Conservation (phyloP, 306 rosid genomes). For the Acacia crassicarpa region DNA sequence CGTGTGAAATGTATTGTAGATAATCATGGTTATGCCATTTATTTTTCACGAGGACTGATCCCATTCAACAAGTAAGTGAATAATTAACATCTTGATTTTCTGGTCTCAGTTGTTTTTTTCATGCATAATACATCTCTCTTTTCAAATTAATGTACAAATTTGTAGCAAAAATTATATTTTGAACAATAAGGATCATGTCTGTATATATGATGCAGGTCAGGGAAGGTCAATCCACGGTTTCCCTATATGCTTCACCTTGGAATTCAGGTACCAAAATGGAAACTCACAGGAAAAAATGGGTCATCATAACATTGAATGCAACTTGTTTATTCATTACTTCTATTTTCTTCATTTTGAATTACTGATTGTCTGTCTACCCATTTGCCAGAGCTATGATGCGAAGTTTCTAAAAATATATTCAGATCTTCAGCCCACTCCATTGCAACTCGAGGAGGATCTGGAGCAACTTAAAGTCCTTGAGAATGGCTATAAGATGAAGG, state of each 20-base stretch:
- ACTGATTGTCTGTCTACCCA: constrained; percentile 16
- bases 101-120: neutral
- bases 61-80: constrained; percentile 86
- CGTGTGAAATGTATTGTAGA: constrained; percentile 91
- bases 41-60: constrained; percentile 91
- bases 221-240: constrained; percentile 71
- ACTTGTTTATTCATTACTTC: neutral
- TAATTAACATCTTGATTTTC: neutral
- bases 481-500: constrained; percentile 99
- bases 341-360: constrained; percentile 19
- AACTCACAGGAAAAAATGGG: neutral
- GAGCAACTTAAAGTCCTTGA: constrained; percentile 98
- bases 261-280: constrained; percentile 57
- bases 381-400: constrained; percentile 80
- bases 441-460: constrained; percentile 96
- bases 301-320: neutral
- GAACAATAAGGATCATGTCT: constrained; percentile 18
- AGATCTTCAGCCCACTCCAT: constrained; percentile 73
- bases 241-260: constrained; percentile 71
- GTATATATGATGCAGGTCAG: constrained; percentile 55
- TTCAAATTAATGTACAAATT: neutral
- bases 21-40: constrained; percentile 80
- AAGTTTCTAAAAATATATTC: constrained; percentile 77
- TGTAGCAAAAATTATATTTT: constrained; percentile 17
- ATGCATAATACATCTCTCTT: neutral